Base-by-base conservation (phyloP, 192 early-diverging fungal genomes). In the Coemansia sp. region DNA sequence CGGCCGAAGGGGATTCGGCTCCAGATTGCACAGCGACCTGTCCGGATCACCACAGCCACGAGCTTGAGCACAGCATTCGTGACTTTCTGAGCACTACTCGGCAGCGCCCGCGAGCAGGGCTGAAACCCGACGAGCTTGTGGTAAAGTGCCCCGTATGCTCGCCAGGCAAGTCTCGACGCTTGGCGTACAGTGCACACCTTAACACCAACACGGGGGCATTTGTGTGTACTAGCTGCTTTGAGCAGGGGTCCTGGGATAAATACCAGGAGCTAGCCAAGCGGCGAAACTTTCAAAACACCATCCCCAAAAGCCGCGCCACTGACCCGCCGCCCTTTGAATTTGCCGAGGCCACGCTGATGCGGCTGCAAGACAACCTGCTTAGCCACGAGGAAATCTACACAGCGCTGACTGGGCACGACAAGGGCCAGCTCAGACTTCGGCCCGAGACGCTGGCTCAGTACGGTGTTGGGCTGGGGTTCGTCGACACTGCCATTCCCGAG, bases 161-260 rank as follows among this genome's bases (percentile, higher is more conserved):
- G 16, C 78, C 83, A 2, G 77, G 83, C 23, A 77, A 77, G 66
- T 66, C 83, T 18, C 74, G 74, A 65, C 83, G 83, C 11, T 66
- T 76, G 60, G 77, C 78, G n/a, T 87, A 85, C 65, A 74, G 77
- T 37, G 86, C 85, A 5, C 82, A 83, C 23, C 67, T 90, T 8
- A 73, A 78, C 43, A 71, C 82, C 14, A 46, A 66, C 34, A 85
- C 81, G 1, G 87, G 88, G 5, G 66, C 63, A 13, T 90, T 84
- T 77, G 67, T 82, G 37, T 90, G 88, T 57, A 79, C 78, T 1
- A 76, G 70, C 23, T 90, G 88, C 67, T 71, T 78, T 61, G 74
- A 73, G 42, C 76, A 85, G 42, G 87, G 88, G 0, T 43, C 70
- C 10, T 90, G 87, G 86, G 70, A 78, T 5, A 85, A 87, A 24